Conservation (phyloP, 345 rosid genomes). For the Camelina hispida region DNA sequence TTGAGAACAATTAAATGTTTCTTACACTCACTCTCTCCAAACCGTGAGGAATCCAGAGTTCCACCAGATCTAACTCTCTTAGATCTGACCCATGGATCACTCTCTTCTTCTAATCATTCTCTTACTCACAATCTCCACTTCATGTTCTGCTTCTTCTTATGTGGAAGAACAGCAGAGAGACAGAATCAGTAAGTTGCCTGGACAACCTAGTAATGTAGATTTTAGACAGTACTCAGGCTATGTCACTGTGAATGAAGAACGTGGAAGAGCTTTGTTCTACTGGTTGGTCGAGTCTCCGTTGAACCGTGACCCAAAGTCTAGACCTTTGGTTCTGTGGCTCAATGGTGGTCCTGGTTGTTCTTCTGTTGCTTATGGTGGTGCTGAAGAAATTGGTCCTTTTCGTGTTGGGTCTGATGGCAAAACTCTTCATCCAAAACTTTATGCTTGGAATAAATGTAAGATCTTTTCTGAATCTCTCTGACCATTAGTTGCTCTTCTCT, state of each 20-base stretch:
- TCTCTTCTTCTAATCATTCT: conserved; percentile 32
- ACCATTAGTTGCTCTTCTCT: background rate
- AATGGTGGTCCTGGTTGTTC: conserved; percentile 98
- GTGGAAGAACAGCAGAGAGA: conserved; percentile 65
- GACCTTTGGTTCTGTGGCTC: conserved; percentile 92
- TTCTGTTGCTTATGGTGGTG: conserved; percentile 91
- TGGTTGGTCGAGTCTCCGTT: conserved; percentile 84
- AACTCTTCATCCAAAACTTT: conserved; percentile 69
- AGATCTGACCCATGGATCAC: conserved; percentile 42
- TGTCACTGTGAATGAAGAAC: conserved; percentile 70
- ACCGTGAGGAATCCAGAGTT: conserved; percentile 32
- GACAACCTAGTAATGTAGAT: conserved; percentile 73
- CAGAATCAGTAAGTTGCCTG: conserved; percentile 72
- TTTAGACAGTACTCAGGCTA: conserved; percentile 89
- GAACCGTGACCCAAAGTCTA: conserved; percentile 62
- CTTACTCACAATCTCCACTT: conserved; percentile 39
- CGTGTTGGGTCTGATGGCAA: conserved; percentile 75
- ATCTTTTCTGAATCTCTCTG: background rate
- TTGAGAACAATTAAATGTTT: conserved; percentile 7
- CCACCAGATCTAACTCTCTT: conserved; percentile 36
- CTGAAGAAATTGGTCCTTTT: conserved; percentile 95
- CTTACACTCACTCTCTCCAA: conserved; percentile 18
- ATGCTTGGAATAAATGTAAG: conserved; percentile 87
- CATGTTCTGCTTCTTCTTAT: conserved; percentile 42
- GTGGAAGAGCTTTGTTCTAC: conserved; percentile 91